Percentiles rank a stretch among this genome's conserved stretches.
Evolutionary conservation across 495 filamentous ascomycete genomes (phyloP).

Genomic region (Talaromyces nanjingensis): DNA sequence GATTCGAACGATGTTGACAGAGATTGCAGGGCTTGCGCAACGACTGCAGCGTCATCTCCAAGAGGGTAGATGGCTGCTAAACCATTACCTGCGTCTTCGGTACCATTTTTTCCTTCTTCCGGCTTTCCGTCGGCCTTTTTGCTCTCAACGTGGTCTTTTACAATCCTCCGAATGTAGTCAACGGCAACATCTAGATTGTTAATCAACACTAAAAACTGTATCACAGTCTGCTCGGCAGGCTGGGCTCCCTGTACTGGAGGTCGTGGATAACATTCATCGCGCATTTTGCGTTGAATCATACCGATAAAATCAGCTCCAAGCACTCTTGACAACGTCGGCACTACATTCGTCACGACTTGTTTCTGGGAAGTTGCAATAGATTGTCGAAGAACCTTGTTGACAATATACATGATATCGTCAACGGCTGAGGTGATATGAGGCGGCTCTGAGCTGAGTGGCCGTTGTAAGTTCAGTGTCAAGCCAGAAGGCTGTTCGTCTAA

Average conservation of each 20-base stretch:
- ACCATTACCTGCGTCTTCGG: conserved; percentile 17
- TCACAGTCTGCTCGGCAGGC: conserved; percentile 75
- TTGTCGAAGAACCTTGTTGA: conserved; percentile 81
- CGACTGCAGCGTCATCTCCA: conserved; percentile 60
- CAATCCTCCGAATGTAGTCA: conserved; percentile 84
- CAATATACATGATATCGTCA: conserved; percentile 99
- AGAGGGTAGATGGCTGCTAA: conserved; percentile 71
- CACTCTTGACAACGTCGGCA: conserved; percentile 77
- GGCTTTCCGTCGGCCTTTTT: conserved; percentile 23
- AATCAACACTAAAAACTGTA: conserved; percentile 83
- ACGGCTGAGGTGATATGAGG: conserved; percentile 94
- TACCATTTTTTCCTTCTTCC: conserved; percentile 8
- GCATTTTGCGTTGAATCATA: conserved; percentile 97
- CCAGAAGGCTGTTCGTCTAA: conserved; percentile 88
- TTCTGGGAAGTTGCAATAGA: conserved; percentile 79
- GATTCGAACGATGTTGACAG: conserved; percentile 63
- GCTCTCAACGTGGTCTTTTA: conserved; percentile 53
- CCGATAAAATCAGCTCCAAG: conserved; percentile 89
- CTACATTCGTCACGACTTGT: conserved; percentile 63
- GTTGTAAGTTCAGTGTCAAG: conserved; percentile 64
- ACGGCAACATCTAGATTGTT: conserved; percentile 90
- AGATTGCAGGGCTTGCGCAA: conserved; percentile 56
- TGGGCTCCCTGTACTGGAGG: conserved; percentile 63
- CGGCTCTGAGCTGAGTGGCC: conserved; percentile 59
- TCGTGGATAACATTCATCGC: conserved; percentile 85